These are phyloP conservation scores for Aleurites moluccanus DNA, from an alignment of 441 rosid species.

Conservation along the genomic window DNA sequence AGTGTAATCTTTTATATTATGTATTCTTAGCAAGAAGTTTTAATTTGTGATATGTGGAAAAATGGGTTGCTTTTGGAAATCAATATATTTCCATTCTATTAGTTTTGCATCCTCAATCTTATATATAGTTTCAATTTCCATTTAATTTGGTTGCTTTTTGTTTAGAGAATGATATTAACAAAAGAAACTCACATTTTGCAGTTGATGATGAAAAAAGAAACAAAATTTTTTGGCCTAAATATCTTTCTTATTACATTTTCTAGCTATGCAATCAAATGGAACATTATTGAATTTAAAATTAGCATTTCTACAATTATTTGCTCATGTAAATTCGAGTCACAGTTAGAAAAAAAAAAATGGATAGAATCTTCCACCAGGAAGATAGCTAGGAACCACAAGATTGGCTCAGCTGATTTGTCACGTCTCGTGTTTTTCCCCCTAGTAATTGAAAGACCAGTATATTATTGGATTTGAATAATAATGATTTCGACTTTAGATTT, in stretches of 20 bases:
- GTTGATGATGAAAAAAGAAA: neutral
- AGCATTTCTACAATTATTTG: too few species aligned
- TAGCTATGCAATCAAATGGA: neutral
- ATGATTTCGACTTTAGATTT: too few species aligned
- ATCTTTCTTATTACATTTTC: neutral
- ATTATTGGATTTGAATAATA: too few species aligned
- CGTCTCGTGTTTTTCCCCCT: too few species aligned
- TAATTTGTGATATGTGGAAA: constrained; percentile 17
- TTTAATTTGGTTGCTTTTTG: neutral
- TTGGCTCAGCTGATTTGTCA: neutral
- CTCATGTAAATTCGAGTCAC: too few species aligned
- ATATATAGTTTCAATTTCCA: too few species aligned
- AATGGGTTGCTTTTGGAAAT: constrained; percentile 13
- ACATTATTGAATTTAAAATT: too few species aligned
- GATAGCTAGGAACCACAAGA: too few species aligned
- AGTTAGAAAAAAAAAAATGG: too few species aligned
- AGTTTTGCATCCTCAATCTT: neutral
- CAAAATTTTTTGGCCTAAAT: neutral
- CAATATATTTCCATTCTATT: neutral
- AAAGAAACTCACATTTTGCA: neutral
- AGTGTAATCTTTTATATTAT: constrained; percentile 4
- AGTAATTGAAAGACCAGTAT: too few species aligned
- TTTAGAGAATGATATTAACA: neutral
- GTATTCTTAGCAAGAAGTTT: constrained; percentile 22
- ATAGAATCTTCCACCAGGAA: neutral